Percentiles rank a stretch among this genome's conserved stretches.
phyloP scores from a whole-genome alignment of 176 grass and related monocot species.

The Thinopyrum elongatum region DNA sequence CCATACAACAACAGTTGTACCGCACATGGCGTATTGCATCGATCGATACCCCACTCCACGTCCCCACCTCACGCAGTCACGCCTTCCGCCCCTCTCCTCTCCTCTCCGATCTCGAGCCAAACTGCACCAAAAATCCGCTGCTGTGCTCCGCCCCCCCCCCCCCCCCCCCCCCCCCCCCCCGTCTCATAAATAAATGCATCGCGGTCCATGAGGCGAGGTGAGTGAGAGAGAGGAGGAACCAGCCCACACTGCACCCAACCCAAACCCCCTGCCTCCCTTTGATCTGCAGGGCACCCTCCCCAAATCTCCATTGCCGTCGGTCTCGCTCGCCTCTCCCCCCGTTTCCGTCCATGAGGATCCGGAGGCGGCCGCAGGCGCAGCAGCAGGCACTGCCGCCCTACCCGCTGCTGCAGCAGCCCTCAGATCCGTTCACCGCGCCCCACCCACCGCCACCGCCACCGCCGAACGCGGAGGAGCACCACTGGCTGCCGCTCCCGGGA shows the following conservation, averaged over 20 bases:
- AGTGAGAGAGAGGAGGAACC: not conserved
- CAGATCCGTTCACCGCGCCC: conserved; percentile 52
- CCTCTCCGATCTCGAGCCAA: too few relatives aligned
- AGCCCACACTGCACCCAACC: not conserved
- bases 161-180: too few relatives aligned
- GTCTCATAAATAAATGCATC: not conserved
- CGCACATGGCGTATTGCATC: too few relatives aligned
- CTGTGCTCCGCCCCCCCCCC: too few relatives aligned
- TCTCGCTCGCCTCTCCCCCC: too few relatives aligned
- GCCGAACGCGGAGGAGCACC: too few relatives aligned
- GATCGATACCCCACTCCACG: too few relatives aligned
- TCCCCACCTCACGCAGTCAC: too few relatives aligned
- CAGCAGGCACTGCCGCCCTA: not conserved
- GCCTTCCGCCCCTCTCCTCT: too few relatives aligned
- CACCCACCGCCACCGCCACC: not conserved
- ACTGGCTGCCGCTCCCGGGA: not conserved
- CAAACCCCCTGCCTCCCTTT: not conserved
- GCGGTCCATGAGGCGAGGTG: not conserved
- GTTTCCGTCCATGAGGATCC: conserved; percentile 71
- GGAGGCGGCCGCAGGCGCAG: conserved; percentile 53
- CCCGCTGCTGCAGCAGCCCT: not conserved
- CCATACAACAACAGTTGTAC: too few relatives aligned
- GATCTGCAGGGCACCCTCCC: conserved; percentile 47
- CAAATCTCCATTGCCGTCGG: conserved; percentile 26
- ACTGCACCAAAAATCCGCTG: too few relatives aligned